Conservation (phyloP, 805 yeast species). For the Kazachstania viticola region DNA sequence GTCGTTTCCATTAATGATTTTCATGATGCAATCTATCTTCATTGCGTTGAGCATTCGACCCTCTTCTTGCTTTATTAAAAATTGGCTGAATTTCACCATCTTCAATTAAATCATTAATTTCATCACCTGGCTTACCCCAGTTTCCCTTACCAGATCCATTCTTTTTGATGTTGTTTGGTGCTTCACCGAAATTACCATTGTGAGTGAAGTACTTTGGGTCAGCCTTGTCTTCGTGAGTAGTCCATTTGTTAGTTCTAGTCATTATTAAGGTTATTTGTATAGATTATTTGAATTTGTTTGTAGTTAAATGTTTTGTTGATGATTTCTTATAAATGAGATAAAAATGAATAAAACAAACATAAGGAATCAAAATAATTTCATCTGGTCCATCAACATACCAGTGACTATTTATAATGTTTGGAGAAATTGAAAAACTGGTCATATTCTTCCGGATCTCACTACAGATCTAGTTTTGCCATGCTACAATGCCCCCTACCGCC, state of each 20-base stretch:
- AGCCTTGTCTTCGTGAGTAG: slow-evolving; percentile 44
- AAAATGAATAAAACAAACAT: too few species aligned
- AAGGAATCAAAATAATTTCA: too few species aligned
- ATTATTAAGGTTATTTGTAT: slow-evolving; percentile 23
- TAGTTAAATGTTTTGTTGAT: too few species aligned
- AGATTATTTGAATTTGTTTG: slow-evolving; percentile 1
- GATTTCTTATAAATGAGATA: too few species aligned
- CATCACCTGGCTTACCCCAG: slow-evolving; percentile 83
- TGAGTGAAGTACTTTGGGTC: slow-evolving; percentile 71
- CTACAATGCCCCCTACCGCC: too few species aligned
- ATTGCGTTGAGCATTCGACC: slow-evolving; percentile 36
- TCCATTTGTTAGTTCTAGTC: slow-evolving; percentile 78
- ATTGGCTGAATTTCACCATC: slow-evolving; percentile 43
- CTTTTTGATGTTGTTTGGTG: slow-evolving; percentile 71
- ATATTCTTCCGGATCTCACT: too few species aligned
- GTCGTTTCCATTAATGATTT: slow-evolving; percentile 7
- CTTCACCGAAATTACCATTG: slow-evolving; percentile 53
- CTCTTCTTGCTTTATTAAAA: slow-evolving; percentile 36
- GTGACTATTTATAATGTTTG: too few species aligned
- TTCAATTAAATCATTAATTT: slow-evolving; percentile 49
- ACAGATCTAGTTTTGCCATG: too few species aligned
- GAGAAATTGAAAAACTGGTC: too few species aligned
- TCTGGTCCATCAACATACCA: too few species aligned
- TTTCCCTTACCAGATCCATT: slow-evolving; percentile 78
- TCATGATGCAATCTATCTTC: slow-evolving; percentile 30